Evolutionary conservation across 768 basidiomycete genomes (phyloP).

Genomic region (Mycena alexandri): DNA sequence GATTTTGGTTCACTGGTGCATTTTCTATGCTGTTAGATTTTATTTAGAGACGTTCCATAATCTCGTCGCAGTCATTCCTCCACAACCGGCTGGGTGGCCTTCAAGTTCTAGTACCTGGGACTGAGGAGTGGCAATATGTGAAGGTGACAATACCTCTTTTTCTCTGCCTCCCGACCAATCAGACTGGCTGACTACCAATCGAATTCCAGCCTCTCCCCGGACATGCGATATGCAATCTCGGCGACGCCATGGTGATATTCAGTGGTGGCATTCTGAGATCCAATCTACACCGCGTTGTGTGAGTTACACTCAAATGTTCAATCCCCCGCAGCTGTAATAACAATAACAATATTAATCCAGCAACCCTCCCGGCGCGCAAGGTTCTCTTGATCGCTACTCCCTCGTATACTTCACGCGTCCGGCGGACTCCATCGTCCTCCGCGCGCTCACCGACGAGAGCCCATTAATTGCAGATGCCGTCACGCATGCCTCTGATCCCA

Average conservation of each 20-base stretch:
- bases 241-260: constrained; percentile 59
- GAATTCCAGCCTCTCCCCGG: constrained; percentile 55
- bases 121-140: constrained; percentile 55
- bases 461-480: constrained; percentile 58
- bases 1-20: constrained; percentile 48
- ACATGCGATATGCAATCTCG: constrained; percentile 60
- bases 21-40: neutral
- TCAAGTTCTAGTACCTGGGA: constrained; percentile 57
- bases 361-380: constrained; percentile 67
- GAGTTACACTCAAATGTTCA: constrained; percentile 25
- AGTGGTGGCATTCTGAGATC: constrained; percentile 60
- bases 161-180: neutral
- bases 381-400: constrained; percentile 64
- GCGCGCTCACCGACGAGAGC: constrained; percentile 60
- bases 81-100: constrained; percentile 60
- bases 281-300: constrained; percentile 59
- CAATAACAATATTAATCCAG: constrained; percentile 27
- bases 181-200: constrained; percentile 1
- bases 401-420: constrained; percentile 74
- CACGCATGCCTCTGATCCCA: constrained; percentile 41
- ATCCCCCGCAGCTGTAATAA: neutral
- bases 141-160: constrained; percentile 45
- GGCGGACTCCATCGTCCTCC: constrained; percentile 58
- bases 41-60: constrained; percentile 11
- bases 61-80: constrained; percentile 47